A percentile compares a stretch with the other conserved stretches of the same genome.
These are phyloP conservation scores for Allantophomopsis lycopodina DNA, from an alignment of 2,329 filamentous ascomycete genomes.

Conservation along the genomic window DNA sequence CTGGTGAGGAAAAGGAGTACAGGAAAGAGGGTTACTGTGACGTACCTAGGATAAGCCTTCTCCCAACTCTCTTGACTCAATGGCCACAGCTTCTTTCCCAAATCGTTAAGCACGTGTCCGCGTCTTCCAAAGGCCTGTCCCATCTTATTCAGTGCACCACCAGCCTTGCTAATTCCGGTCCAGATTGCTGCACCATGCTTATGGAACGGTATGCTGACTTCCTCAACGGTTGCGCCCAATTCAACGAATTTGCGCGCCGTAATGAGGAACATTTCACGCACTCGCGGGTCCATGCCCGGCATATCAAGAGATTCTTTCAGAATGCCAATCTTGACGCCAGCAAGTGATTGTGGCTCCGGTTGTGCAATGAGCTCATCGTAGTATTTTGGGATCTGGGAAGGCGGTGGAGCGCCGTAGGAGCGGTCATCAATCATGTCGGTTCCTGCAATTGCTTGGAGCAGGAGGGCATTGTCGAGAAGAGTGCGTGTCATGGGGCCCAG, in stretches of 20 bases:
- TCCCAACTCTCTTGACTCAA: conserved; percentile 6
- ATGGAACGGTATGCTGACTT: conserved; percentile 35
- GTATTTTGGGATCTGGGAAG: conserved; percentile 4
- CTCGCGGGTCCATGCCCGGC: conserved; percentile 21
- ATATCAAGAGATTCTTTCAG: conserved; percentile 27
- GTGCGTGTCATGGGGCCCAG: conserved; percentile 26
- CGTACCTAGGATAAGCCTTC: conserved; percentile 3
- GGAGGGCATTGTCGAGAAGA: conserved; percentile 23
- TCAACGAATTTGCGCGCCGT: conserved; percentile 25
- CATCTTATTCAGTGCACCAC: conserved; percentile 5
- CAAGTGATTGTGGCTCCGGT: not conserved
- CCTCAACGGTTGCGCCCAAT: conserved; percentile 33
- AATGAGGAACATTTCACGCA: conserved; percentile 25
- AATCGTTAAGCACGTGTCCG: conserved; percentile 9
- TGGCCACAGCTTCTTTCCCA: conserved; percentile 9
- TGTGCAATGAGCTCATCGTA: conserved; percentile 4
- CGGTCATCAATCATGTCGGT: conserved; percentile 31
- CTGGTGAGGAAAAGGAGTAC: too few relatives aligned
- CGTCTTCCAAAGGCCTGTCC: conserved; percentile 8
- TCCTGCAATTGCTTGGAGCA: conserved; percentile 28
- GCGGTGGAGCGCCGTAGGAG: conserved; percentile 16
- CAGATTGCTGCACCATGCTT: conserved; percentile 7
- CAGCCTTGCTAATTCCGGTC: conserved; percentile 5
- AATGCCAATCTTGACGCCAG: conserved; percentile 21
- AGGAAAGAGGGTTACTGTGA: too few relatives aligned